Conservation (phyloP, 1,284 basidiomycete genomes). For the Mrakiaceae sp. region DNA sequence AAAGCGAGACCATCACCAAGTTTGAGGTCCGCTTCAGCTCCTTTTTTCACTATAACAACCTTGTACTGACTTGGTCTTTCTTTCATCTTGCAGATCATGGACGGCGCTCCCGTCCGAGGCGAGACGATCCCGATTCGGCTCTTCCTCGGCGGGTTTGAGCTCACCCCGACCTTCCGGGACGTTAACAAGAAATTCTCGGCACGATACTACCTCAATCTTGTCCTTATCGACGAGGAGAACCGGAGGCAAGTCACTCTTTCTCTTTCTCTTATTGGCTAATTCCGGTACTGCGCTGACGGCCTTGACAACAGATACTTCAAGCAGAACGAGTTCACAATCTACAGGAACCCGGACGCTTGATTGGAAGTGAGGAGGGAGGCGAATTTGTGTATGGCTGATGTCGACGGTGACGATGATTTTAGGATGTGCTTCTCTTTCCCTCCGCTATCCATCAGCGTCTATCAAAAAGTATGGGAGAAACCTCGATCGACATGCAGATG, state of each 20-base stretch:
- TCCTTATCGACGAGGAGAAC: conserved; percentile 96
- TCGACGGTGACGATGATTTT: no score
- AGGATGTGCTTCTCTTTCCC: no score
- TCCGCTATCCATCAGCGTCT: no score
- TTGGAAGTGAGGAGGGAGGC: no score
- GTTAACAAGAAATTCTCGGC: conserved; percentile 99
- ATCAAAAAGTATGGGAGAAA: no score
- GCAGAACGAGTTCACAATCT: conserved; percentile 2
- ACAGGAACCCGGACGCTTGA: no score
- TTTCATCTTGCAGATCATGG: conserved; percentile 15
- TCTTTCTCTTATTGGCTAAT: neutral
- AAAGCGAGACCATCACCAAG: conserved; percentile 97
- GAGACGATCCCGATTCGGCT: conserved; percentile 97
- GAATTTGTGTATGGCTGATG: no score
- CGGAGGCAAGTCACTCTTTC: conserved; percentile 43
- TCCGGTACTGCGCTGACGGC: neutral
- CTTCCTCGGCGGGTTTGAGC: conserved; percentile 94
- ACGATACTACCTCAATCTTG: conserved; percentile 91
- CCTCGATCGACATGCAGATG: no score
- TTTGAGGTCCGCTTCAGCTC: conserved; percentile 72
- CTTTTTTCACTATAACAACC: neutral
- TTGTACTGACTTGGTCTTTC: neutral
- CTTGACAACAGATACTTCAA: conserved; percentile 10
- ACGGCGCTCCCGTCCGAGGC: conserved; percentile 29
- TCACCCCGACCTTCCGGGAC: conserved; percentile 96